Evolutionary conservation across 441 rosid genomes (phyloP), one percentile per base, ranked within the genome.

Genomic region (Eutrema salsugineum): DNA sequence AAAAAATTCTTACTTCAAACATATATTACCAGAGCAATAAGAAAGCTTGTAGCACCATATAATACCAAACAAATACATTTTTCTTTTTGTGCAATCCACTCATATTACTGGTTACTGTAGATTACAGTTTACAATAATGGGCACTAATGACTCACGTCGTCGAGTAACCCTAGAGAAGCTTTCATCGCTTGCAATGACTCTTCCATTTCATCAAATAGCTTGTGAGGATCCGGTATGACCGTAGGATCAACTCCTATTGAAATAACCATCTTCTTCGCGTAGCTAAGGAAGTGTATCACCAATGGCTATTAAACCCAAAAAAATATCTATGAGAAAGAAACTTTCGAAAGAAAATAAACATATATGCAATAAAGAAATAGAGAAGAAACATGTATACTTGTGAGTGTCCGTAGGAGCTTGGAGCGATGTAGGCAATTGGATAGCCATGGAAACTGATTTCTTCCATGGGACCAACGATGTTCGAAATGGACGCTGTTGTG

Each of bases 231-330:
- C 14, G 53, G 68, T 36, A 58, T 40, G 14, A 78, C 82, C 4
- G 75, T 80, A 4, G 87, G 87, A 68, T 90, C 91, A 33, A 81
- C 89, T 1, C 86, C 84, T 10, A 88, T 9, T 51, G 77, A 81
- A 8, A 90, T 57, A 6, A 74, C 78, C 88, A 87, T 82, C 81
- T 81, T 88, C 19, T 2, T 15, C n/a, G 16, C 39, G 0, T 67
- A 11, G 59, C 97, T 90, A 44, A 83, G 88, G 72, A 70, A 85
- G 72, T 87, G 90, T 5, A 85, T 36, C 11, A 88, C 83, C 77
- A 85, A 32, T 42, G 90, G 90, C 97, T 90, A 81, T 24, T 27
- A 69, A 36, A 9, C 40, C 10, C 40, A 36, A 36, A 9, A 35
- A 35, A 3, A 11, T 36, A 36, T 36, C 10, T 36, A 10, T 36